A percentile compares a stretch with the other conserved stretches of the same genome.
Evolutionary conservation across 306 rosid species (phyloP).

Genomic region (Acmispon strigosus): DNA sequence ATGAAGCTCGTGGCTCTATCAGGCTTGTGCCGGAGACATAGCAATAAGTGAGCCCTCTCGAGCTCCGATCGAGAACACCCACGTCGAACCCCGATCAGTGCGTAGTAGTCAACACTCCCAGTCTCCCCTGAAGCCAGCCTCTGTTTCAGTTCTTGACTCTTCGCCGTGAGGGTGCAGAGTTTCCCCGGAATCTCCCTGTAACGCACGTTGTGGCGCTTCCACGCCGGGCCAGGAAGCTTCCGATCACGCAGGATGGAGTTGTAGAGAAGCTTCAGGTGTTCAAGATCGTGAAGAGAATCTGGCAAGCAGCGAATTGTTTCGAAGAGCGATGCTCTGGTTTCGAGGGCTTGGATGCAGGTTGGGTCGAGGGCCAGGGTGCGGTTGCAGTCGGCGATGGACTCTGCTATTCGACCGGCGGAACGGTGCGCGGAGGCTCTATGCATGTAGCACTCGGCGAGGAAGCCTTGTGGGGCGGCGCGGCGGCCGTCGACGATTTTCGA

Average conservation of each 20-base stretch:
- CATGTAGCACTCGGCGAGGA: slow-evolving; percentile 86
- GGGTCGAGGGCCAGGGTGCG: slow-evolving; percentile 77
- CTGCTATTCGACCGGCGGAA: slow-evolving; percentile 69
- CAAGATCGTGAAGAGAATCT: slow-evolving; percentile 80
- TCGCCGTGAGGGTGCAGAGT: slow-evolving; percentile 53
- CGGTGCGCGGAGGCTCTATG: slow-evolving; percentile 64
- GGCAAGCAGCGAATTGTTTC: slow-evolving; percentile 82
- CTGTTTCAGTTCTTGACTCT: slow-evolving; percentile 59
- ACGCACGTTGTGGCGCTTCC: slow-evolving; percentile 78
- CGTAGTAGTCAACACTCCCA: slow-evolving; percentile 67
- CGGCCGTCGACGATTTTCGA: slow-evolving; percentile 89
- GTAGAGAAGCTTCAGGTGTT: slow-evolving; percentile 83
- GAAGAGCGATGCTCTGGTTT: slow-evolving; percentile 69
- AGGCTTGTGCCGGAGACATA: slow-evolving; percentile 75
- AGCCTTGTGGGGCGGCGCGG: slow-evolving; percentile 82
- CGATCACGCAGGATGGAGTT: slow-evolving; percentile 76
- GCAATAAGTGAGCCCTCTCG: slow-evolving; percentile 71
- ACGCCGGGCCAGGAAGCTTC: slow-evolving; percentile 79
- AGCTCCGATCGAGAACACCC: slow-evolving; percentile 88
- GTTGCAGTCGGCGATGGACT: slow-evolving; percentile 86
- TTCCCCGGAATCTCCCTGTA: slow-evolving; percentile 88
- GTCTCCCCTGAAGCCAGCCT: slow-evolving; percentile 70
- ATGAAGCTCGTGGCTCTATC: slow-evolving; percentile 65
- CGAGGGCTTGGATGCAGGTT: slow-evolving; percentile 76
- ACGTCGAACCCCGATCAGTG: slow-evolving; percentile 68